These are phyloP conservation scores for Platanthera guangdongensis DNA, from an alignment of 106 monocot genomes.

Conservation along the genomic window DNA sequence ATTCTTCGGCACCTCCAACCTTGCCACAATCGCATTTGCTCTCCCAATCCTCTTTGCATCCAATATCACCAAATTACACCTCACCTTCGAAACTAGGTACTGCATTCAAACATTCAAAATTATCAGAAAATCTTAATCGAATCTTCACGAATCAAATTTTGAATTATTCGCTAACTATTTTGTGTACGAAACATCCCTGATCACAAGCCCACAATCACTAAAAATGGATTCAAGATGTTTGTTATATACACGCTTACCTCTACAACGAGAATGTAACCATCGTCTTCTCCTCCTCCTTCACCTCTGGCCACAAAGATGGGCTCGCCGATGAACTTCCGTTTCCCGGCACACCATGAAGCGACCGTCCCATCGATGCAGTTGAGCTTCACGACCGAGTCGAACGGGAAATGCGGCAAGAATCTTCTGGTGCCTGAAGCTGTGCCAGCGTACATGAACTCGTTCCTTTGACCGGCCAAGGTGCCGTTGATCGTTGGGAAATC, in stretches of 20 bases:
- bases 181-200: neutral
- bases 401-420: slow-evolving; percentile 71
- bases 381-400: slow-evolving; percentile 64
- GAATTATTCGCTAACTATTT: no score
- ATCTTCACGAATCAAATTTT: no score
- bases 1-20: slow-evolving; percentile 68
- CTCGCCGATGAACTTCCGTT: slow-evolving; percentile 66
- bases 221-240: neutral
- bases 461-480: slow-evolving; percentile 35
- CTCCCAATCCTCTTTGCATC: slow-evolving; percentile 61
- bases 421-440: slow-evolving; percentile 38
- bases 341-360: slow-evolving; percentile 46
- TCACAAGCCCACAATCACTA: neutral
- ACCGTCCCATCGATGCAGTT: slow-evolving; percentile 27
- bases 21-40: slow-evolving; percentile 50
- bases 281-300: slow-evolving; percentile 50
- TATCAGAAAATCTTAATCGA: no score
- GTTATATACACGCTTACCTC: slow-evolving; percentile 42
- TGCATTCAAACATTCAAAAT: slow-evolving; percentile 14
- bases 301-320: slow-evolving; percentile 57
- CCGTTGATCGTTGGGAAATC: slow-evolving; percentile 81
- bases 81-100: slow-evolving; percentile 72
- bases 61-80: slow-evolving; percentile 67
- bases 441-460: slow-evolving; percentile 42
- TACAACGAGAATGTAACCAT: slow-evolving; percentile 64